phyloP scores from a whole-genome alignment of 768 basidiomycete genomes.

The Lyophyllum atratum region DNA sequence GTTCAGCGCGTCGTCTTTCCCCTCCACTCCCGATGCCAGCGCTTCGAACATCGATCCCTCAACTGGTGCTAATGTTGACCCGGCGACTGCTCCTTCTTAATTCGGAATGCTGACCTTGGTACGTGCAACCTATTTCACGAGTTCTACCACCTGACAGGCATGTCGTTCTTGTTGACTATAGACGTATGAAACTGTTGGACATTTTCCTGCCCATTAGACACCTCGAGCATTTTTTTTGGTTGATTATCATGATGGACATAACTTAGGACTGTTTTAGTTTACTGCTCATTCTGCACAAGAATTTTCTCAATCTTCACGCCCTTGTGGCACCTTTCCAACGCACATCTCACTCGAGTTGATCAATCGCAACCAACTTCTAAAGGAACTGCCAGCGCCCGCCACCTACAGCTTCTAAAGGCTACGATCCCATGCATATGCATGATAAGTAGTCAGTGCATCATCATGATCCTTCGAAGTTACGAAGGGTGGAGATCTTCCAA shows the following conservation, averaged over 20 bases:
- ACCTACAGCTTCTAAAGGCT: no score
- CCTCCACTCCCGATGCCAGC: neutral
- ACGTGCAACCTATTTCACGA: neutral
- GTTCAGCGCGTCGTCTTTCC: neutral
- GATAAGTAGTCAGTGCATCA: no score
- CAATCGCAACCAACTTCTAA: neutral
- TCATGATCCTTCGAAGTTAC: no score
- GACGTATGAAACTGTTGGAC: neutral
- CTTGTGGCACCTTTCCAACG: neutral
- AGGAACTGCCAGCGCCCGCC: no score
- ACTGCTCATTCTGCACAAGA: neutral
- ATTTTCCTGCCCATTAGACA: neutral
- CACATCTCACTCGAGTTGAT: neutral
- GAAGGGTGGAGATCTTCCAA: no score
- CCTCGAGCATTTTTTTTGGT: neutral
- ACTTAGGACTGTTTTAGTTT: slow-evolving; percentile 4
- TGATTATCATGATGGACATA: slow-evolving; percentile 5
- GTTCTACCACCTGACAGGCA: no score
- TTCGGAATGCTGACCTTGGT: neutral
- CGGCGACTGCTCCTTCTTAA: no score
- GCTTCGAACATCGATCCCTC: neutral
- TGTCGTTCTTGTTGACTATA: neutral
- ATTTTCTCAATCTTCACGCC: neutral
- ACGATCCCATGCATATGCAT: no score
- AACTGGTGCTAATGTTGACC: neutral